Evolutionary conservation across 177 flowering plant genomes (phyloP), one percentile per base, ranked within the genome.

Genomic region (Telopea speciosissima): DNA sequence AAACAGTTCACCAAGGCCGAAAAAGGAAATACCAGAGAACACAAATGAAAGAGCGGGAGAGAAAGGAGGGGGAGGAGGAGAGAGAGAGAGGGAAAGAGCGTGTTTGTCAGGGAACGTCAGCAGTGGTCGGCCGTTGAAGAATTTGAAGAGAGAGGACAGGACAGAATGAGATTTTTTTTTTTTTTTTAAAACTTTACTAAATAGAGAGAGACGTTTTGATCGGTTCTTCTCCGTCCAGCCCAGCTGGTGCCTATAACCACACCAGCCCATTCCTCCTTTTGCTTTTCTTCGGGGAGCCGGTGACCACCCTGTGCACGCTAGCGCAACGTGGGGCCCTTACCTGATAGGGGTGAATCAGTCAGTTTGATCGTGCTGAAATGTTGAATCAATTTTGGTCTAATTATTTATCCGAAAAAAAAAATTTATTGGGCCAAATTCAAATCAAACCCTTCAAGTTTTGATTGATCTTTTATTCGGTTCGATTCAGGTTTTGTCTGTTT

Each of bases 61-160:
- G 24, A 24, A 22, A n/a, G 26, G 23, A n/a, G 36, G 21, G 40
- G 65, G 58, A 68, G 66, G 31, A 68, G 26, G 44, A 62, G 24
- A 71, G 52, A 26, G 8, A 63, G 17, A 31, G 1, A 24, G 22
- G 16, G 68, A 44, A 42, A 63, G 68, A 72, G 71, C 62, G 28
- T 8, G 65, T 13, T 31, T 31, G 33, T 28, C 42, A 19, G 71
- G 69, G 67, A 68, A 68, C n/a, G 76, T 66, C 28, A 63, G 65
- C 70, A 70, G 67, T 44, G 52, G 44, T 66, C 76, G 62, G 68
- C 73, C 76, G 73, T 77, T 70, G 70, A 60, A 69, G 36, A 61
- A 26, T 28, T 72, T 16, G 22, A 23, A 24, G 64, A 69, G 23
- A 62, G 73, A 73, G 71, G 26, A 62, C 70, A 73, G 71, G 58